Conservation (phyloP, 2,329 filamentous ascomycete genomes). For the Aspergillus sp. region DNA sequence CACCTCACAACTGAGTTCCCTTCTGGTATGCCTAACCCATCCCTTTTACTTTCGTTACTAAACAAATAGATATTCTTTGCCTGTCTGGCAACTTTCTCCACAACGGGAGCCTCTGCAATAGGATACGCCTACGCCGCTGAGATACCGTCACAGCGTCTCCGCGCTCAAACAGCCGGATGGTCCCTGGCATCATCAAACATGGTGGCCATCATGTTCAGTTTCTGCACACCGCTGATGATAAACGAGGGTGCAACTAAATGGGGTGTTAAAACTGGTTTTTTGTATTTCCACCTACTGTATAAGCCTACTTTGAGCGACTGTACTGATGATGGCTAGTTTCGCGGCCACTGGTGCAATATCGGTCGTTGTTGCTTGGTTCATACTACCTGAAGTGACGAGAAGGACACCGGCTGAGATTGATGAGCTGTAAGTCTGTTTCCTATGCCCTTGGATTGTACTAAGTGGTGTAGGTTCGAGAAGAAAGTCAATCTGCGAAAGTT, state of each 20-base stretch:
- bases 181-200: constrained; percentile 42
- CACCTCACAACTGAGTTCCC: constrained; percentile 32
- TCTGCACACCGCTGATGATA: constrained; percentile 49
- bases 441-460: not conserved
- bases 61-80: constrained; percentile 41
- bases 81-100: constrained; percentile 44
- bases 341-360: constrained; percentile 32
- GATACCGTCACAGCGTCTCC: constrained; percentile 42
- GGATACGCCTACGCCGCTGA: constrained; percentile 47
- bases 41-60: not conserved
- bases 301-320: too few relatives aligned
- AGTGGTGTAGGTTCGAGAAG: constrained; percentile 32
- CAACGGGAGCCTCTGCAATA: constrained; percentile 44
- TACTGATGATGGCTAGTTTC: constrained; percentile 27
- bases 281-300: too few relatives aligned
- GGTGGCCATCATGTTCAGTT: constrained; percentile 47
- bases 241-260: constrained; percentile 38
- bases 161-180: constrained; percentile 42
- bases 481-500: constrained; percentile 39
- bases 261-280: constrained; percentile 49
- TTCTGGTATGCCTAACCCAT: constrained; percentile 29
- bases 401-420: constrained; percentile 52
- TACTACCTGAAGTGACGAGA: constrained; percentile 55
- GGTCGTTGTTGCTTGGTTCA: constrained; percentile 44
- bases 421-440: constrained; percentile 26